Base-by-base conservation (phyloP, 306 rosid species). In the Cyamopsis tetragonoloba region DNA sequence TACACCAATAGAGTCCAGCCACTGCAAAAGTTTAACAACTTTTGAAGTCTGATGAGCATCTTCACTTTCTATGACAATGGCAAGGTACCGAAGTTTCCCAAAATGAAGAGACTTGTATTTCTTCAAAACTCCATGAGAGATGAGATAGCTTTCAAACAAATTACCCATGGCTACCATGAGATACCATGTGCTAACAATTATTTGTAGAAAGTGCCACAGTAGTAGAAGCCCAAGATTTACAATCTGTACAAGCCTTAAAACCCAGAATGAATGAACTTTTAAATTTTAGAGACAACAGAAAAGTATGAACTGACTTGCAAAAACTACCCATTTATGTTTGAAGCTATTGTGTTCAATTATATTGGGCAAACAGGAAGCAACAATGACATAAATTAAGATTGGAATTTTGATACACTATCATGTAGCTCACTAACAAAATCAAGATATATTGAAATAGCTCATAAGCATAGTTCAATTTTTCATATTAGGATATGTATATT, bases 11-110 rank as follows among this genome's bases (percentile, higher is more conserved):
- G 82, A 68, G 59, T 75, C 78, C 74, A 92, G 77, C 96, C 96
- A 92, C 56, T 24, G 70, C 66, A 92, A 61, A 72, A 92, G 93
- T 69, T 78, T 66, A 77, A 76, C 79, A 68, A 92, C 71, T 79
- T 77, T 84, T 51, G 79, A 77, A 50, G 73, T 87, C 46, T 87
- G 74, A 70, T 46, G 71, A 28, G 96, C 93, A 35, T 89, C 96
- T 58, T 89, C 96, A 78, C 95, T 89, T 74, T 88, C 98, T 44
- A 92, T 72, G 60, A 84, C 98, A 64, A 92, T 65, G 15, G 95
- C 96, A 32, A 92, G 91, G 83, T 74, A 73, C 69, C 1, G 75
- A 49, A 89, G 66, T 47, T 77, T 87, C 31, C 44, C 81, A n/a
- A 46, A 7, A 60, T 55, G 55, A 41, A 86, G 78, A 71, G 77